Percentiles rank a stretch among this genome's conserved stretches.
These are phyloP conservation scores for Teunomyces funiuensis DNA, from an alignment of 805 yeast genomes.

Conservation along the genomic window DNA sequence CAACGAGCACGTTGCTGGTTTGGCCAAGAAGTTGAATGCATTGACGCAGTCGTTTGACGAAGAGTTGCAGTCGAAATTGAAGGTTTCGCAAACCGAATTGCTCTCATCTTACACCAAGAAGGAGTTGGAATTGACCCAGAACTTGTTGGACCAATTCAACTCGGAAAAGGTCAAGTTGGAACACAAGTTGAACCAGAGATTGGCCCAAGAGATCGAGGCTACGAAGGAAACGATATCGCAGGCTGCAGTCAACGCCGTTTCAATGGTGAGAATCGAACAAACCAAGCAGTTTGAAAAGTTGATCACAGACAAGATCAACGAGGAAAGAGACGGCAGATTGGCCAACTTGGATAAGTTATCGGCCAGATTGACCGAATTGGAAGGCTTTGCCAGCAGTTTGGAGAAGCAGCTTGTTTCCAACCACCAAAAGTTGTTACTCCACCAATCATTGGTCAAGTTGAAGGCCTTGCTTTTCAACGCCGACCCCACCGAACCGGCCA, in stretches of 20 bases:
- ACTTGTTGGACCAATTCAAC: conserved; percentile 60
- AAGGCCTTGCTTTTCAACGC: conserved; percentile 27
- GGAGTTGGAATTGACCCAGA: conserved; percentile 57
- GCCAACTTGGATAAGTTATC: conserved; percentile 63
- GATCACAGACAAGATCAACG: conserved; percentile 52
- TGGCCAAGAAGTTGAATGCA: conserved; percentile 31
- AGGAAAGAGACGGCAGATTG: conserved; percentile 72
- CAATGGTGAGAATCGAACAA: conserved; percentile 65
- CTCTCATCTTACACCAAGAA: conserved; percentile 42
- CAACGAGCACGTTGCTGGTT: conserved; percentile 30
- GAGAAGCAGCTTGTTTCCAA: conserved; percentile 35
- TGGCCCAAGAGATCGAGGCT: conserved; percentile 65
- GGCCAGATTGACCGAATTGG: conserved; percentile 54
- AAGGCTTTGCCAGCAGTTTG: conserved; percentile 48
- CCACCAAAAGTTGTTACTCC: conserved; percentile 33
- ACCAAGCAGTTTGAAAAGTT: conserved; percentile 63
- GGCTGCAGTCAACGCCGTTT: conserved; percentile 73
- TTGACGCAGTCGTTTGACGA: conserved; percentile 36
- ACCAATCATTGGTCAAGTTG: conserved; percentile 33
- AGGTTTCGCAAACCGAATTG: conserved; percentile 39
- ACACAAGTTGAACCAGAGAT: conserved; percentile 53
- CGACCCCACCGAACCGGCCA: conserved; percentile 23
- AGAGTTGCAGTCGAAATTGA: conserved; percentile 35
- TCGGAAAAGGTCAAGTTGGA: conserved; percentile 62
- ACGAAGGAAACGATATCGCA: conserved; percentile 62